Evolutionary conservation across 257 asterid genomes (phyloP).

Genomic region (Gynochthodes officinalis): DNA sequence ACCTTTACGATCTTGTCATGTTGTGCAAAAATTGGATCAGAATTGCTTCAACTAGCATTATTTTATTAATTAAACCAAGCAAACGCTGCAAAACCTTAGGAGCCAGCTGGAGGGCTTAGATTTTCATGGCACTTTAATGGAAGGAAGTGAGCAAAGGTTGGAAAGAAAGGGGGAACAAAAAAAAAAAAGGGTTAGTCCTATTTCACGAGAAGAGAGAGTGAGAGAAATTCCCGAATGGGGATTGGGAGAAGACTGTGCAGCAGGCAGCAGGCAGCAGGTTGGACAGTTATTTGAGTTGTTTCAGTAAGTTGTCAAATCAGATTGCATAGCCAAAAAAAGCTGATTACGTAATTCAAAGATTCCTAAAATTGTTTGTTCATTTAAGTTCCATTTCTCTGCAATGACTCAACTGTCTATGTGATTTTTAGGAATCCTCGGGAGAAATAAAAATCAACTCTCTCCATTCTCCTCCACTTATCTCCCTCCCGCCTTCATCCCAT

Average conservation of each 20-base stretch:
- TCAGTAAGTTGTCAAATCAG: conserved; percentile 74
- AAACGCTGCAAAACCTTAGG: too few species aligned
- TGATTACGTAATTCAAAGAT: conserved; percentile 29
- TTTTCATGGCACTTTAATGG: too few species aligned
- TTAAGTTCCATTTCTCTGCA: conserved; percentile 11
- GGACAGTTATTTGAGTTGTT: conserved; percentile 31
- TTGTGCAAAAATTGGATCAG: too few species aligned
- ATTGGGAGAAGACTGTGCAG: conserved; percentile 27
- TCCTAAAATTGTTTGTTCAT: conserved; percentile 12
- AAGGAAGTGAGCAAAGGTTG: too few species aligned
- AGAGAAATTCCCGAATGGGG: conserved; percentile 24
- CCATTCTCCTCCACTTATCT: neutral
- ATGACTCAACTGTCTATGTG: conserved; percentile 13
- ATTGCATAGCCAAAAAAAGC: conserved; percentile 23
- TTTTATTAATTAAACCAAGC: too few species aligned
- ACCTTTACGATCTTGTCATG: too few species aligned
- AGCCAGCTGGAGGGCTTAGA: too few species aligned
- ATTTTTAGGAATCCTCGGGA: conserved; percentile 19
- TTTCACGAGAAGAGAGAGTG: neutral
- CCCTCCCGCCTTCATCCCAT: neutral
- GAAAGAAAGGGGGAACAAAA: too few species aligned
- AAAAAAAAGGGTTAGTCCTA: too few species aligned
- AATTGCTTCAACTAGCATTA: too few species aligned
- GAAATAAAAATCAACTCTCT: neutral
- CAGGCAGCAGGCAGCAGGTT: conserved; percentile 28